These are phyloP conservation scores for Rhynchosporium agropyri DNA, from an alignment of 2,329 filamentous ascomycete genomes.

Conservation along the genomic window DNA sequence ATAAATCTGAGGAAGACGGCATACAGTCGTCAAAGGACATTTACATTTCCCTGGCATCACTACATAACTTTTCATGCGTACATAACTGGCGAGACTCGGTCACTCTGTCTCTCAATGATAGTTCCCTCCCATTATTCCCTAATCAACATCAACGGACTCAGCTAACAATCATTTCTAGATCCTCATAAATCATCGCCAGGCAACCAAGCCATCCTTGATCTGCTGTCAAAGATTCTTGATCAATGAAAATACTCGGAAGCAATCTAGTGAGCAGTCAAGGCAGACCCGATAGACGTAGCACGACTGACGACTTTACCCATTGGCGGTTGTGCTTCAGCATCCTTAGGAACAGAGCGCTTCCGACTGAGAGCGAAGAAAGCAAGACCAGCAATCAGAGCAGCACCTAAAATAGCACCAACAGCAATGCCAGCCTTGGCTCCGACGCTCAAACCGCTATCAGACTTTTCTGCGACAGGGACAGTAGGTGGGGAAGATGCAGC, in stretches of 20 bases:
- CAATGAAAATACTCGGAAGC: background rate
- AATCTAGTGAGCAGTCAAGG: constrained; percentile 16
- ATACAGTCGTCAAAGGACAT: too few species aligned
- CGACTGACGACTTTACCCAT: constrained; percentile 14
- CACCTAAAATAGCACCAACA: constrained; percentile 35
- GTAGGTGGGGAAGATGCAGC: constrained; percentile 10
- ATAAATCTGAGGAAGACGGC: too few species aligned
- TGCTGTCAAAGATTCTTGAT: background rate
- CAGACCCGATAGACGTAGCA: constrained; percentile 25
- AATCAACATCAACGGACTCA: too few species aligned
- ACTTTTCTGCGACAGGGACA: background rate
- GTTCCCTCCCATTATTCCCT: too few species aligned
- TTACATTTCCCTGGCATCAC: too few species aligned
- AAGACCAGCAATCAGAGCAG: constrained; percentile 21
- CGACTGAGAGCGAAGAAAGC: constrained; percentile 31
- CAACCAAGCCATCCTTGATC: background rate
- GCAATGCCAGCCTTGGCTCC: constrained; percentile 37
- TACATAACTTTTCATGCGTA: too few species aligned
- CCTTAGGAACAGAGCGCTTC: constrained; percentile 21
- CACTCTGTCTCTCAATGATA: too few species aligned
- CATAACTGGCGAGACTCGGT: too few species aligned
- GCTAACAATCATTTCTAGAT: too few species aligned
- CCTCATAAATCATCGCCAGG: too few species aligned
- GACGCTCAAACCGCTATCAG: constrained; percentile 13
- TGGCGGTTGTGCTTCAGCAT: constrained; percentile 17